Evolutionary conservation across 176 grass and related monocot genomes (phyloP).

Genomic region (Pontederia paniculata): DNA sequence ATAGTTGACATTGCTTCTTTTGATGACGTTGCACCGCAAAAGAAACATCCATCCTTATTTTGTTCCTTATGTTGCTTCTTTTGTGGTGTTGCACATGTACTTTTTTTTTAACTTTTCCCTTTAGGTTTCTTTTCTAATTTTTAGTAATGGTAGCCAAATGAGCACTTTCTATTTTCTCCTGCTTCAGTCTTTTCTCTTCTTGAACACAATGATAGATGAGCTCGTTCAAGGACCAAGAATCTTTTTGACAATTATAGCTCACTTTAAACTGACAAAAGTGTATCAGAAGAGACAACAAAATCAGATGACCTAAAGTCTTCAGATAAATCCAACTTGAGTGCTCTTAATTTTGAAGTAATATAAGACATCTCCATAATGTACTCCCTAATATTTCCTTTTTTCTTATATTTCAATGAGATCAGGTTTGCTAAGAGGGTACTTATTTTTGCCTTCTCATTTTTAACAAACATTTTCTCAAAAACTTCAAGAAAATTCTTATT

Average conservation of each 20-base stretch:
- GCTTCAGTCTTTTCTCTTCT: background rate
- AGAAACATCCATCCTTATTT: background rate
- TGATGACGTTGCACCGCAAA: background rate
- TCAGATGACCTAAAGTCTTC: background rate
- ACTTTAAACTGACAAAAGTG: background rate
- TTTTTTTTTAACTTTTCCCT: background rate
- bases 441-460: background rate
- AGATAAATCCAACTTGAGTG: background rate
- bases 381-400: background rate
- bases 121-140: background rate
- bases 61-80: too few species aligned
- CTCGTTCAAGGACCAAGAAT: background rate
- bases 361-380: too few species aligned
- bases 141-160: background rate
- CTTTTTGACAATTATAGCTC: conserved; percentile 1
- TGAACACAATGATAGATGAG: background rate
- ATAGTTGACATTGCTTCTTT: background rate
- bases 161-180: background rate
- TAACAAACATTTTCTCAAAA: background rate
- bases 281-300: too few species aligned
- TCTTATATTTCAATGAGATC: background rate
- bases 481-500: background rate
- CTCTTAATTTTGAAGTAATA: background rate
- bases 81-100: background rate
- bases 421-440: background rate